Evolutionary conservation across 768 basidiomycete species (phyloP).

Genomic region (Peribolospora baueri): DNA sequence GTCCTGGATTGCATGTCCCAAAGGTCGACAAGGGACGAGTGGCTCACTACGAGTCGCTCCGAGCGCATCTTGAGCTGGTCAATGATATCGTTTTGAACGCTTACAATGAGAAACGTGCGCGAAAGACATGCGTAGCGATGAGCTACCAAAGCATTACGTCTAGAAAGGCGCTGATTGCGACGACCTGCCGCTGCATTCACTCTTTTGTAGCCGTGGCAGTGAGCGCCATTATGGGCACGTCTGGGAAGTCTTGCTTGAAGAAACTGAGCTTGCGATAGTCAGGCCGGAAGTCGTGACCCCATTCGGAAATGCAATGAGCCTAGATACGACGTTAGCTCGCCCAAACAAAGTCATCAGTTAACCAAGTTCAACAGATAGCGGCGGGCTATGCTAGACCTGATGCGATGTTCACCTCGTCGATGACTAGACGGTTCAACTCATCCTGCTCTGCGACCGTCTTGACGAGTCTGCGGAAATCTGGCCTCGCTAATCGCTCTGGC

Average conservation of each 20-base stretch:
- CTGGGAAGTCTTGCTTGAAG: slow-evolving; percentile 16
- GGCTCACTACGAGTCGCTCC: not conserved
- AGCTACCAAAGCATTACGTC: not conserved
- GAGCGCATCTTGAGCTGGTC: slow-evolving; percentile 12
- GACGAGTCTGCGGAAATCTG: slow-evolving; percentile 9
- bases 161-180: too few relatives aligned
- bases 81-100: slow-evolving; percentile 18
- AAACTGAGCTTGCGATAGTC: slow-evolving; percentile 17
- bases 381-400: too few relatives aligned
- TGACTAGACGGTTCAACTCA: slow-evolving; percentile 18
- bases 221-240: slow-evolving; percentile 19
- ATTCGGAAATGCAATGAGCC: slow-evolving; percentile 21
- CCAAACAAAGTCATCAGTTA: too few relatives aligned
- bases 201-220: slow-evolving; percentile 19
- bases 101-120: not conserved
- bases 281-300: slow-evolving; percentile 17
- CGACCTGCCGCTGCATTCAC: too few relatives aligned
- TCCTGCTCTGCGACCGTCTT: slow-evolving; percentile 13
- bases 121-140: too few relatives aligned
- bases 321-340: not conserved
- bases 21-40: too few relatives aligned
- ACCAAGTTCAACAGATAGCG: too few relatives aligned
- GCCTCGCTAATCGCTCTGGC: slow-evolving; percentile 16
- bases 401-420: slow-evolving; percentile 17
- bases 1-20: too few relatives aligned